These are phyloP conservation scores for Panaeolus papilionaceus DNA, from an alignment of 768 basidiomycete species.

Conservation along the genomic window DNA sequence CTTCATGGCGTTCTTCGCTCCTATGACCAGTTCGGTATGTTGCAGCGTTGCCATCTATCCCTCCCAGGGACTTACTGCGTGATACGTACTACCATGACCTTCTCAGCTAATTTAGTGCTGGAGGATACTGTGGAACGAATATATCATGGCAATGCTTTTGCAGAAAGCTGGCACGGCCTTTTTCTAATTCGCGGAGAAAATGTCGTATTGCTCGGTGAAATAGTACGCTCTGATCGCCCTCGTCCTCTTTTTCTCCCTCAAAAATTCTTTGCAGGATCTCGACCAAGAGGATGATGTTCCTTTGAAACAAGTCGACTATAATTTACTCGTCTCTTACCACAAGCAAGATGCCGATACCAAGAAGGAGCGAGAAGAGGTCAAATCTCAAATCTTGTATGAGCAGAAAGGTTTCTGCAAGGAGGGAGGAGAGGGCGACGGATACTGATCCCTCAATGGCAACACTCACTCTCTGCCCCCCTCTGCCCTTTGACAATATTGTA, in stretches of 20 bases:
- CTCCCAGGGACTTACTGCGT: not conserved
- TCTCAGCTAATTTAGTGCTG: conserved; percentile 92
- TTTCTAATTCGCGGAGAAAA: conserved; percentile 98
- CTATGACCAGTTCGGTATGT: conserved; percentile 97
- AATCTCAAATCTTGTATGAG: conserved; percentile 82
- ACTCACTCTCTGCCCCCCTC: not conserved
- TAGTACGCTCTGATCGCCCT: conserved; percentile 60
- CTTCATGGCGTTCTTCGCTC: conserved; percentile 95
- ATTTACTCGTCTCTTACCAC: conserved; percentile 72
- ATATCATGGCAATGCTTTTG: conserved; percentile 88
- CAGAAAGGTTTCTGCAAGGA: conserved; percentile 93
- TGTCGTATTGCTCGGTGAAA: conserved; percentile 95
- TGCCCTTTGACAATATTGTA: not conserved
- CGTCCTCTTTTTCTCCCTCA: conserved; percentile 15
- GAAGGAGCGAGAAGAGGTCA: conserved; percentile 82
- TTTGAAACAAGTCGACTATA: conserved; percentile 75
- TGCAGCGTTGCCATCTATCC: not conserved
- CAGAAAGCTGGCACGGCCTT: conserved; percentile 87
- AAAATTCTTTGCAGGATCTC: conserved; percentile 66
- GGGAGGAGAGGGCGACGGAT: conserved; percentile 96
- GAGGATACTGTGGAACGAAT: conserved; percentile 96
- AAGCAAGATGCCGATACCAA: conserved; percentile 74
- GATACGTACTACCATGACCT: conserved; percentile 9
- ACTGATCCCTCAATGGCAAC: conserved; percentile 48
- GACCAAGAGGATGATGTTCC: conserved; percentile 92